Evolutionary conservation across 805 yeast species (phyloP), one percentile per base, ranked within the genome.

Genomic region (Lipomyces anomalus): DNA sequence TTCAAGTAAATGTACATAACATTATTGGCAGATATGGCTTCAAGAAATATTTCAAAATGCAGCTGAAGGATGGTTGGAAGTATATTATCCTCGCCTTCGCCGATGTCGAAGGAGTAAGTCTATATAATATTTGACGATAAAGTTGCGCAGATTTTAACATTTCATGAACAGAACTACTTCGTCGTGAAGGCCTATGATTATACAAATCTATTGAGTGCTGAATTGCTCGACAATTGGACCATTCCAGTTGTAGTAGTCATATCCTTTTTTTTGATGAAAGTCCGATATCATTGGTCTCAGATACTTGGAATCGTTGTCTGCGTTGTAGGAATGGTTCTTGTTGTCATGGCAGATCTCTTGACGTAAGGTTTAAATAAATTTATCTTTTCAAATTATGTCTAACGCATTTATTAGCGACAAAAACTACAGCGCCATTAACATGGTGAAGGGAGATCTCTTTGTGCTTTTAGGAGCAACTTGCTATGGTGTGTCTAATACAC

Each of bases 231-330:
- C 53, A 69, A 68, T 47, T 70, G 71, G 58, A 70, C 74, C 17
- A 69, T 71, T 48, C 72, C 66, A 2, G 69, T 68, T 22, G 74
- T 70, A 16, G 70, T 71, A 4, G 53, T 69, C 32, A 53, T 70
- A 46, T 66, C 72, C 35, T 69, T 70, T 42, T 36, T 64, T 35
- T 64, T 70, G 39, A 58, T 70, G 44, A 68, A 69, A 51, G 74
- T 70, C 16, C 57, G 74, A 6, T 70, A 70, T 57, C 70, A 69
- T 60, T 70, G 73, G 74, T 59, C 69, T 33, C 72, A 71, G 59
- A 55, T 66, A 30, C 26, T 64, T 5, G 74, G 74, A 23, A 65
- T 69, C 29, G 48, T 61, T 4, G 61, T 66, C 32, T 65, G 73
- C 35, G 61, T 70, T 42, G 73, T 66, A 16, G 74, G 74, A 22